Base-by-base conservation (phyloP, 2,329 filamentous ascomycete species). In the Harringtonia lauricola region DNA sequence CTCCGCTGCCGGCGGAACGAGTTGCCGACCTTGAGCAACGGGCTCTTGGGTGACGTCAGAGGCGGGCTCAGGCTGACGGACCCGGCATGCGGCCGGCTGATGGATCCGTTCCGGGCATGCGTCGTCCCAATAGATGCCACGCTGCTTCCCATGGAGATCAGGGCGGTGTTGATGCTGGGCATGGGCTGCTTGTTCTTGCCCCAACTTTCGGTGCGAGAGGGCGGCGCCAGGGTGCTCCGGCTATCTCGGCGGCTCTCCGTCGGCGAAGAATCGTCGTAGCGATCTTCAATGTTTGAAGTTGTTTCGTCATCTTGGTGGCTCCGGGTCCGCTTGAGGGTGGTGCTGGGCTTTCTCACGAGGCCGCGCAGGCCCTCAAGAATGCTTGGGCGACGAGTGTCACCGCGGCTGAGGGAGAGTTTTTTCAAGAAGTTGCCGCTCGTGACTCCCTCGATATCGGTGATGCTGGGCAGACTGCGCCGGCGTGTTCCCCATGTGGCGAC, bases 401-500 rank as follows among this genome's bases (percentile, higher is more conserved):
- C 64, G 40, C 70, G 62, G 54, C 66, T 70, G 50, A 81, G 65
- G 8, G 71, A 75, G 36, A 76, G 63, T 57, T 75, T 79, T 54
- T 81, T 84, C 34, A 83, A 59, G 33, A 85, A 68, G 46, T 71
- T 78, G 21, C 79, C 76, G 43, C 72, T 72, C 9, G 67, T 68
- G 36, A 81, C 63, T 17, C 71, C 76, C 31, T 81, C 78, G 24
- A 78, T 62, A 45, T 84, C 79, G 6, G 66, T 50, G 44, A 71
- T 53, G 51, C 72, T 79, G 2, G 80, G 76, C 39, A 83, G 65
- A 57, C 81, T 82, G 45, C 74, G 72, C 35, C 80, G 73, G 8
- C 76, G 71, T 2, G 82, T 86, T 15, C 82, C 82, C 69, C 82
- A 79, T 0, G 82, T 86, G 17, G 81, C 81, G 14, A 78, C 72